Conservation (phyloP, 140 eudicot genomes). For the Stevia rebaudiana region DNA sequence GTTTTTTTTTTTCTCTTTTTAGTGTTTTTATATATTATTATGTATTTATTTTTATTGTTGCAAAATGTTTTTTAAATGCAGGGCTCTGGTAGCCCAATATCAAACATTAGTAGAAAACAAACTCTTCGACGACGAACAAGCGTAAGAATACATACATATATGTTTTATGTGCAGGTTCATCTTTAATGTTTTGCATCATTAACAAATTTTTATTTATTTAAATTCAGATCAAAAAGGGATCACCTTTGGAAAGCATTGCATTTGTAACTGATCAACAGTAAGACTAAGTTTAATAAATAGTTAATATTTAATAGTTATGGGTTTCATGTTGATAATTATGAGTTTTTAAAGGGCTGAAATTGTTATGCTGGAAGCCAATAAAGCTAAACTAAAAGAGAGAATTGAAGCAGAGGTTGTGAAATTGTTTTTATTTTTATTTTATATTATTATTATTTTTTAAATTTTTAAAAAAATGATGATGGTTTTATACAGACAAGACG, state of each 20-base stretch:
- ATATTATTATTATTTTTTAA: not conserved
- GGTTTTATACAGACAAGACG: conserved; percentile 39
- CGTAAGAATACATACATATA: conserved; percentile 7
- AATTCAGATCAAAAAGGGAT: conserved; percentile 62
- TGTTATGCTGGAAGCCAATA: conserved; percentile 56
- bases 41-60: not conserved
- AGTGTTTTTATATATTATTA: not conserved
- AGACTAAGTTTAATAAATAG: conserved; percentile 25
- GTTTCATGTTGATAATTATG: conserved; percentile 9
- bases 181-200: not conserved
- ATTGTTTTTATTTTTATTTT: not conserved
- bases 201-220: not conserved
- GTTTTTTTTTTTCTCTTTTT: conserved; percentile 14
- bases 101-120: conserved; percentile 5
- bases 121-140: conserved; percentile 3
- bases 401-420: conserved; percentile 55
- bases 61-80: not conserved
- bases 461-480: not conserved
- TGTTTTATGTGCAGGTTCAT: not conserved
- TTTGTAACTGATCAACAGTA: conserved; percentile 59
- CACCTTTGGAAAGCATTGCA: conserved; percentile 62
- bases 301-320: not conserved
- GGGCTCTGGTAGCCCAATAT: conserved; percentile 24
- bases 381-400: conserved; percentile 43
- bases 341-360: conserved; percentile 53